Evolutionary conservation across 768 basidiomycete genomes (phyloP).

Genomic region (Calocera cornea): DNA sequence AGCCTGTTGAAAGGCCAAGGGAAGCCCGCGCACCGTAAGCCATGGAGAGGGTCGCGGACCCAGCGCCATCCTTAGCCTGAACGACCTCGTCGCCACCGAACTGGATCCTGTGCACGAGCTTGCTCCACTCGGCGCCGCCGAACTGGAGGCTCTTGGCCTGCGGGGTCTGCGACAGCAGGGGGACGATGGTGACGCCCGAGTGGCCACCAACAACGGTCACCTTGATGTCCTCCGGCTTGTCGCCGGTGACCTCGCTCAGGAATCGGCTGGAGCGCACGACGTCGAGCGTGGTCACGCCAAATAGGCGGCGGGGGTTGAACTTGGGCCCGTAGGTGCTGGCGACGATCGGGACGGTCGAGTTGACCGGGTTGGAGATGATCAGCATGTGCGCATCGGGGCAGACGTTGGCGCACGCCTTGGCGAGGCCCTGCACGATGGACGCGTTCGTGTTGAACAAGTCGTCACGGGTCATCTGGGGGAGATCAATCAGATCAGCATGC

Average conservation of each 20-base stretch:
- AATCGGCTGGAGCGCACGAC: constrained; percentile 93
- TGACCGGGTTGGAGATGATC: constrained; percentile 98
- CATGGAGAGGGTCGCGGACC: constrained; percentile 65
- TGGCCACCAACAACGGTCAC: constrained; percentile 92
- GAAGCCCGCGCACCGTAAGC: constrained; percentile 33
- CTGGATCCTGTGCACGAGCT: constrained; percentile 86
- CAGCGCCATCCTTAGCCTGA: constrained; percentile 86
- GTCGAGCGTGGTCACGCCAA: constrained; percentile 96
- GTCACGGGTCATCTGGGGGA: constrained; percentile 70
- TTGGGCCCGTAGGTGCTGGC: constrained; percentile 82
- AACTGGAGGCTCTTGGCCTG: constrained; percentile 50
- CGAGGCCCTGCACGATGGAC: constrained; percentile 93
- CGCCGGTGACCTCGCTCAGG: constrained; percentile 51
- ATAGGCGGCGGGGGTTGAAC: constrained; percentile 77
- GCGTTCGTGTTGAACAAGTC: constrained; percentile 98
- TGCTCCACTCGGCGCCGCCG: constrained; percentile 55
- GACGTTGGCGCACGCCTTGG: constrained; percentile 70
- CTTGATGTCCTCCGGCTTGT: constrained; percentile 48
- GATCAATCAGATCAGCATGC: constrained; percentile 8
- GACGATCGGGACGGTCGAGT: constrained; percentile 95
- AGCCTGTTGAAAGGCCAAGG: background rate
- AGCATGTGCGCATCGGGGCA: constrained; percentile 85
- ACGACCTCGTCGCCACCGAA: constrained; percentile 98
- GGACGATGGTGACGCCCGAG: constrained; percentile 94
- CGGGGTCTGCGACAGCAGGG: constrained; percentile 72